Conservation (phyloP, 495 filamentous ascomycete genomes). For the Penicillium diatomitis region DNA sequence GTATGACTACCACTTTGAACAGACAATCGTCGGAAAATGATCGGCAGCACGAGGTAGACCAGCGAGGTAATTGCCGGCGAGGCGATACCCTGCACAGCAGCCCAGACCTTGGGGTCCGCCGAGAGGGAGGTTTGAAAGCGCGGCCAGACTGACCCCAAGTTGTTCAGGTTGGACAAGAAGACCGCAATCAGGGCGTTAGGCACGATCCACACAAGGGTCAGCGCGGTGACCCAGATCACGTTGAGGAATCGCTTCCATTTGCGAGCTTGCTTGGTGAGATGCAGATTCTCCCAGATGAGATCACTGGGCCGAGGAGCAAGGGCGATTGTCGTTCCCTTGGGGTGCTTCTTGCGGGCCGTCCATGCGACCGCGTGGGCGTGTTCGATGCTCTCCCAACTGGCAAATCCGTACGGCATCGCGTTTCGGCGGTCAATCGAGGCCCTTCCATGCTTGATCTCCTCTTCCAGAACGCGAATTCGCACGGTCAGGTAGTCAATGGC, state of each 20-base stretch:
- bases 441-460: constrained; percentile 74
- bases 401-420: constrained; percentile 86
- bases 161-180: constrained; percentile 76
- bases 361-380: constrained; percentile 86
- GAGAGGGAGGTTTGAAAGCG: constrained; percentile 58
- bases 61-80: constrained; percentile 87
- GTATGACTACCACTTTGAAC: constrained; percentile 75
- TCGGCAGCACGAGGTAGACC: constrained; percentile 80
- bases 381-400: constrained; percentile 79
- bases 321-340: constrained; percentile 65
- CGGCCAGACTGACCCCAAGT: constrained; percentile 73
- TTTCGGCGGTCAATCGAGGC: constrained; percentile 75
- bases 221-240: constrained; percentile 67
- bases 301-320: constrained; percentile 84
- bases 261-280: constrained; percentile 53
- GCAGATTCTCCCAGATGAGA: constrained; percentile 93
- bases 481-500: constrained; percentile 89
- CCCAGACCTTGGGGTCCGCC: constrained; percentile 58
- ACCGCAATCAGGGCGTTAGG: constrained; percentile 93
- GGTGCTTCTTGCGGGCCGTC: constrained; percentile 67
- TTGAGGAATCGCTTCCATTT: constrained; percentile 66
- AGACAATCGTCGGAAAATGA: constrained; percentile 78
- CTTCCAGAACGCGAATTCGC: constrained; percentile 73
- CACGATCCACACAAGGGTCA: constrained; percentile 86
- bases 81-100: constrained; percentile 84